Base-by-base conservation (phyloP, 2,329 filamentous ascomycete genomes). In the Cladosporium austrohemisphaericum region DNA sequence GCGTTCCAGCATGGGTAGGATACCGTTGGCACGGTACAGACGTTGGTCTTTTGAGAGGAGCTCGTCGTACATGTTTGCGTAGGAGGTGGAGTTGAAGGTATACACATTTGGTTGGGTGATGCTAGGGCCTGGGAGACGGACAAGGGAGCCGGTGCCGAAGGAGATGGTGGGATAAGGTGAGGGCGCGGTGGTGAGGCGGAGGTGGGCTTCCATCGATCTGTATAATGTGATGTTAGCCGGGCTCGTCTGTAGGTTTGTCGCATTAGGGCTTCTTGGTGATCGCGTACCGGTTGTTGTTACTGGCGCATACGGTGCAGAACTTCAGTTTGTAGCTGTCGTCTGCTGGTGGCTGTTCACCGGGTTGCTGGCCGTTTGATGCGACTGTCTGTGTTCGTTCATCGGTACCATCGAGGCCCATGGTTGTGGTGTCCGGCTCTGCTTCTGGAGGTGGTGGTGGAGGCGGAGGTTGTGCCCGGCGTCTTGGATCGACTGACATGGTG, bases 271-370 rank as follows among this genome's bases (percentile, higher is more conserved):
- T 43, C 22, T 13, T 16, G 3, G 29, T 22, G 46, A 52, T 38
- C 22, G 9, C 77, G 55, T 76, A 95, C 82, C 93, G 84, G 65
- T 98, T 98, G 69, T 98, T 90, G 63, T 98, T 98, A 63, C 90
- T 95, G 6, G 93, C 93, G 71, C 93, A 98, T n/a, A 98, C 92
- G 2, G 93, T 97, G 75, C 91, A 96, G 71, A 97, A 96, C 65
- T 88, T 94, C 54, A 98, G 79, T 71, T 93, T 95, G 77, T 84
- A 95, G 45, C 77, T 80, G n/a, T 73, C 74, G 20, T 78, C 74
- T 11, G 73, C 69, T 20, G 22, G 45, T 6, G 41, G 41, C 26
- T 53, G 46, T 38, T 46, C 44, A 26, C 19, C 19, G 48, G 54
- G 29, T 51, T 51, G 44, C 32, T 35, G 48, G 14, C 48, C 59